Evolutionary conservation across 2,329 filamentous ascomycete genomes (phyloP), one percentile per base, ranked within the genome.

Genomic region (Cryphonectria parasitica): DNA sequence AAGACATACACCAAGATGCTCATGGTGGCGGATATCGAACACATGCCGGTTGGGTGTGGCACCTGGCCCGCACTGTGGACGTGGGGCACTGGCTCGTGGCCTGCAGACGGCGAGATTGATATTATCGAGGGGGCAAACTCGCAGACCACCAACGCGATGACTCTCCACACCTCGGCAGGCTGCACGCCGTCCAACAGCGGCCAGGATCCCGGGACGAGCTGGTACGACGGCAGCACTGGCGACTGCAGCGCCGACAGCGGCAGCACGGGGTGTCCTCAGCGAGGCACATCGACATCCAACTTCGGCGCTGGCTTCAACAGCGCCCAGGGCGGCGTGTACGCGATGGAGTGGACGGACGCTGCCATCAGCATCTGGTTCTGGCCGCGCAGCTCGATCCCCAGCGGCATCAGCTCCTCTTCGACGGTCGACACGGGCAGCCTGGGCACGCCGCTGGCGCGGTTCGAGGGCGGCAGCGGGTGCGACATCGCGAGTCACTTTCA

Each of bases 361-460:
- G 85, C 85, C 73, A 96, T 98, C 79, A 86, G 86, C 56, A 85
- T 97, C 74, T 98, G 90, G 88, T 95, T 93, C 86, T 98, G 97
- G 81, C 85, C 90, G 0, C 90, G 92, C 71, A 79, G 79, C 73
- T 78, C 69, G 62, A 54, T 72, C 36, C 41, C 69, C 56, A 74
- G 74, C 25, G 61, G 22, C 6, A 31, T 64, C 61, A 45, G 34
- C 58, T 13, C 34, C 34, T 77, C 80, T 2, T 79, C 83, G 25
- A 87, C 86, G 4, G 93, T 94, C 0, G 82, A 92, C 74, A 91
- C 93, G 0, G 78, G 81, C 2, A 80, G 77, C 22, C 97, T 94
- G 91, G 90, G 89, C 17, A 82, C 79, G 0, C 92, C 95, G 0
- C 78, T 87, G 1, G 92, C 91, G 15, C 84, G 84, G 45, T 98